phyloP scores from a whole-genome alignment of 2,329 filamentous ascomycete species.

The Aspergillus flavus region DNA sequence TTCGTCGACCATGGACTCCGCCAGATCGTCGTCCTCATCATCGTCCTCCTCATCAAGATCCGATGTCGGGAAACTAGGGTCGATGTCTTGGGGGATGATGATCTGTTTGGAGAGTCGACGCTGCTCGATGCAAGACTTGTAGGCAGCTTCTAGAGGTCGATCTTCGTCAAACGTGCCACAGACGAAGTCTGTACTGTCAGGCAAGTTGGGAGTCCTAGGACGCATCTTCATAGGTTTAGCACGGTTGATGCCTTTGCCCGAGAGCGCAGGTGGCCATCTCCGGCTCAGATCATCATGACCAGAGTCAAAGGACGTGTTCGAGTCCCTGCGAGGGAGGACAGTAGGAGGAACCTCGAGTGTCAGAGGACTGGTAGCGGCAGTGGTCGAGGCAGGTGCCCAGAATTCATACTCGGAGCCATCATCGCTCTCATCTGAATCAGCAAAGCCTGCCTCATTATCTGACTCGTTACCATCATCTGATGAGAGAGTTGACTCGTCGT shows the following conservation, averaged over 20 bases:
- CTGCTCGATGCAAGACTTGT: conserved; percentile 80
- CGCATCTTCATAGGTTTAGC: conserved; percentile 59
- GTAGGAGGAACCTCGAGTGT: conserved; percentile 53
- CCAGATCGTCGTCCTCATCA: conserved; percentile 64
- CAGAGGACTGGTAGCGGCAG: conserved; percentile 58
- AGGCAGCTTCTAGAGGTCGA: conserved; percentile 88
- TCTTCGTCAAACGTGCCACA: conserved; percentile 97
- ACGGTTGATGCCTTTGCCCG: conserved; percentile 30
- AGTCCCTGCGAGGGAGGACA: conserved; percentile 49
- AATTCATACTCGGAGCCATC: conserved; percentile 66
- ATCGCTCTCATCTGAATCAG: conserved; percentile 69
- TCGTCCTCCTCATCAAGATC: conserved; percentile 87
- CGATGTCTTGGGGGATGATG: conserved; percentile 90
- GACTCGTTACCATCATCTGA: conserved; percentile 74
- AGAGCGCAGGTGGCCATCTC: conserved; percentile 34
- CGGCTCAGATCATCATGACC: conserved; percentile 33
- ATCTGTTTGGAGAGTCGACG: conserved; percentile 80
- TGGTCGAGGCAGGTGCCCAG: conserved; percentile 56
- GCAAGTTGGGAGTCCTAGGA: conserved; percentile 75
- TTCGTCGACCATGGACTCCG: conserved; percentile 49
- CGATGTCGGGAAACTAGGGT: conserved; percentile 94
- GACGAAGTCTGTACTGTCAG: conserved; percentile 98
- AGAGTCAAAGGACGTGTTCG: conserved; percentile 59
- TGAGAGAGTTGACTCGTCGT: conserved; percentile 60
- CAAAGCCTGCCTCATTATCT: conserved; percentile 74